Evolutionary conservation across 345 rosid genomes (phyloP).

Genomic region (Populus ilicifolia): DNA sequence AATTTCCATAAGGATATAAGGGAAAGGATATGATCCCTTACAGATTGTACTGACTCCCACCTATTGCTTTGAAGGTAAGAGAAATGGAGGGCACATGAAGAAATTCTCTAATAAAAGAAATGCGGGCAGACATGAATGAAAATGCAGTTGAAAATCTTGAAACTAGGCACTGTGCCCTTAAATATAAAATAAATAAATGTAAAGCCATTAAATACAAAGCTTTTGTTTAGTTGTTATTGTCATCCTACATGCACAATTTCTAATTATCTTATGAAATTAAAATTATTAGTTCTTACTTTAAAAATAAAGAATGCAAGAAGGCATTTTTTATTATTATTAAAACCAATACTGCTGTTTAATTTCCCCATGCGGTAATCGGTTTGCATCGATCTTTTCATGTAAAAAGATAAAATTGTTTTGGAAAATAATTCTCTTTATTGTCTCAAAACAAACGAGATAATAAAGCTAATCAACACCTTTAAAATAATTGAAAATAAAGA

Average conservation of each 20-base stretch:
- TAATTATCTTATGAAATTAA: not conserved
- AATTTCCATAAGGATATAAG: not conserved
- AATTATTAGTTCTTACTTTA: not conserved
- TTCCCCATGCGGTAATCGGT: not conserved
- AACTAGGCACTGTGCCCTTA: not conserved
- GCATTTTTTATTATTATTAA: not conserved
- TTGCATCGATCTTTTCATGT: not conserved
- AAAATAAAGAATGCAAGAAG: not conserved
- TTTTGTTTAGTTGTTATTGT: not conserved
- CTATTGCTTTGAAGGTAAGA: not conserved
- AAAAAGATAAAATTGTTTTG: not conserved
- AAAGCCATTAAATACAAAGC: not conserved
- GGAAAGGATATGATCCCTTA: no score
- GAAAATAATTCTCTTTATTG: not conserved
- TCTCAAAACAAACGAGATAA: constrained; percentile 8
- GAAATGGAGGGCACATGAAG: not conserved
- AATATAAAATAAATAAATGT: not conserved
- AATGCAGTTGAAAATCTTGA: not conserved
- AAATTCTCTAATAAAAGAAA: not conserved
- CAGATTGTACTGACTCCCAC: not conserved
- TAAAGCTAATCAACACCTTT: constrained; percentile 3
- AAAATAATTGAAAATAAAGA: constrained; percentile 3
- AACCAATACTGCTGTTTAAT: not conserved
- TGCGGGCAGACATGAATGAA: not conserved
- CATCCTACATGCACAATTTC: not conserved